Base-by-base conservation (phyloP, 2,329 filamentous ascomycete species). In the Nannizzia gypsea region DNA sequence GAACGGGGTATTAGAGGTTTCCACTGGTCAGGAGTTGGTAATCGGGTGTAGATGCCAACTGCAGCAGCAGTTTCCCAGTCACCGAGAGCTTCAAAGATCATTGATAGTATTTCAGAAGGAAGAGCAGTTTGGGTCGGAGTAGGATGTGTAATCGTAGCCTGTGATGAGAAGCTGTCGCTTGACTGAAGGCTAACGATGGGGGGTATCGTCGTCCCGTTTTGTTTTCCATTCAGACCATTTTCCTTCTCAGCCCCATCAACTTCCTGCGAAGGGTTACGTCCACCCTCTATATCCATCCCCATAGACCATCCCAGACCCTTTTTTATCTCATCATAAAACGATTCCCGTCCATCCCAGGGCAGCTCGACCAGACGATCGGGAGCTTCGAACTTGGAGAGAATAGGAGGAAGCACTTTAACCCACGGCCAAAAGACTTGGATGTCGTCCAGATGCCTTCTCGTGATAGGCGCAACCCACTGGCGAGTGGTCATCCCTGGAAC, bases 41-140 rank as follows among this genome's bases (percentile, higher is more conserved):
- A 77, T 59, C 83, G 90, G 1, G 90, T 90, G 68, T 88, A 92
- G 50, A 96, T 82, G 60, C 88, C 85, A 4, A 96, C 78, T 0
- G 88, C 86, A 64, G 86, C 86, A 8, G 92, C 88, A 20, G 95
- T 78, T 73, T 96, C 92, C 92, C 92, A 97, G 71, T 97, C 92
- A 48, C 84, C 84, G 0, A 90, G 83, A 64, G 95, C 69, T 58
- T 75, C 88, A 48, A 96, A 83, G 55, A 97, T 87, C 60, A 92
- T 87, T 34, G 87, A 87, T 90, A 91, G 96, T 42, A 96, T 81
- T 73, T 97, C 92, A 0, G 88, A 84, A 0, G 92, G 92, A 0
- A 97, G 77, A 24, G 57, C 46, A 48, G 61, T 58, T 17, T 42
- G 15, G 22, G 59, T 48, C 1, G 52, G 36, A n/a, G 31, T 40